Evolutionary conservation across 2,329 filamentous ascomycete genomes (phyloP), one percentile per base, ranked within the genome.

Genomic region (Cryoendolithus antarcticus): DNA sequence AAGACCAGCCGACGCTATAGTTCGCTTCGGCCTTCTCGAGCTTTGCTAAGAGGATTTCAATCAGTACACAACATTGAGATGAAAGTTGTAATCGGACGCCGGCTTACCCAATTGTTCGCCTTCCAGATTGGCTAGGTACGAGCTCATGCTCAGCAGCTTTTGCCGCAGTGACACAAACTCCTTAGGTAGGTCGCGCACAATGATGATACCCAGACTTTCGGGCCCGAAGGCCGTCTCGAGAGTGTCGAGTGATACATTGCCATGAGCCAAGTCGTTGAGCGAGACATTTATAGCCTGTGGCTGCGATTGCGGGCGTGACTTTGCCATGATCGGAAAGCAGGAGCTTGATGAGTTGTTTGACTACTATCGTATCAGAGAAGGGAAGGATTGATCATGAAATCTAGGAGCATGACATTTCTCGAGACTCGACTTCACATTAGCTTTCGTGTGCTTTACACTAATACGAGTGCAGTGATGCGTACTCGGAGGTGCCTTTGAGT

Each of bases 211-310:
- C 9, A 96, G 69, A 2, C 86, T 94, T 15, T 83, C 77, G 1
- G 88, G 86, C 0, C 91, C 91, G 57, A 98, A 96, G 0, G 91
- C 91, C 50, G 81, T 62, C 51, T 83, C 74, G 8, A 91, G 70
- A 0, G 74, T 73, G 40, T 75, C 71, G 38, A 85, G 80, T 1
- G 80, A 70, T 34, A 89, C 69, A 42, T 71, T 72, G 12, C 76
- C 52, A 38, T 49, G 39, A 38, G 56, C 30, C 1, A 61, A 45
- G 12, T 58, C 57, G 39, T 65, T 50, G 2, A 71, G 52, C 44
- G 63, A 69, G 33, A 72, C 69, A 2, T 62, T 65, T 19, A 71
- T 62, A 3, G 66, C 60, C 37, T 36, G 19, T 5, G 51, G 47
- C 19, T 21, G 19, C 19, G 19, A 21, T 21, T 6, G 19, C 19